Base-by-base conservation (phyloP, 1,284 basidiomycete genomes). In the Fomitopsis schrenkii region DNA sequence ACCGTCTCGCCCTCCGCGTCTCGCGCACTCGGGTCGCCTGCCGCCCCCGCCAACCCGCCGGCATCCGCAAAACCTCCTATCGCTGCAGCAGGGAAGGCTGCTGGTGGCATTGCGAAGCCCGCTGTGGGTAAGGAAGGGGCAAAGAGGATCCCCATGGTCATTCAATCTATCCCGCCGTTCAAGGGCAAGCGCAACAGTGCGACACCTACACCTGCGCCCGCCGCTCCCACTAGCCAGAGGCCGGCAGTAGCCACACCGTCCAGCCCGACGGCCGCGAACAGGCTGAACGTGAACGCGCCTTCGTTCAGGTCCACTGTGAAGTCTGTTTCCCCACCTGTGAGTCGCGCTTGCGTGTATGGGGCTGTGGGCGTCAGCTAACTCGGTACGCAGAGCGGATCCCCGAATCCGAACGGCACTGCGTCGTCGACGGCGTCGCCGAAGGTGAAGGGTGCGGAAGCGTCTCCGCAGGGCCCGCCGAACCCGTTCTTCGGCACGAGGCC, bases 111-210 rank as follows among this genome's bases (percentile, higher is more conserved):
- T 41, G 71, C 73, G 62, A 72, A 75, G 22, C 63, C 71, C 28
- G 67, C 74, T 3, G 74, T 74, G 42, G 65, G 70, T 53, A 68
- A 74, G 41, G 64, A 72, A 12, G 68, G 69, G n/a, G 63, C 73
- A 40, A 59, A 73, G n/a, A 71, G 74, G 61, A 74, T 86, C 62
- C 79, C 63, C 66, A 92, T 93, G 91, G 77, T 81, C 70, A 96
- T 98, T 63, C 91, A 94, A 67, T 72, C 89, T 58, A 99, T 99
- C 68, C 97, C 96, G 12, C 90, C 96, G 5, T 98, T 97, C 83
- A 91, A 90, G 71, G 90, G 93, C 53, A 77, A 73, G 62, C 81
- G 83, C 65, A 67, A 68, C 45, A 40, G 55, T 66, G 70, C 74
- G 56, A 62, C 67, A 15, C 52, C 65, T 30, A 57, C 74, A 15